phyloP scores from a whole-genome alignment of 2,329 filamentous ascomycete species.

The Diaporthe citriasiana region DNA sequence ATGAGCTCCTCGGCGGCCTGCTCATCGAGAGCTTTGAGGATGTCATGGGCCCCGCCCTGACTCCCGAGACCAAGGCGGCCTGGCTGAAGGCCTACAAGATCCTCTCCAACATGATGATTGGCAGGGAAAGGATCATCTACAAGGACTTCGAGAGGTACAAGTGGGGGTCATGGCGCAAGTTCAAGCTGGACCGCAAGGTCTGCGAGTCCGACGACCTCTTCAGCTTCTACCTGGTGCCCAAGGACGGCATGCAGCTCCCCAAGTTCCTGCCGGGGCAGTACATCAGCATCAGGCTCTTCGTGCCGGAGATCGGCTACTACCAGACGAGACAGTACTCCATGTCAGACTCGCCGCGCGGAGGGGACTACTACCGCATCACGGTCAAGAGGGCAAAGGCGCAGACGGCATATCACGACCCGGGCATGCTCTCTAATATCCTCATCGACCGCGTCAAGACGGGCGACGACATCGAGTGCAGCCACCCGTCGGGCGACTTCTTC shows the following conservation, averaged over 20 bases:
- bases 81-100: slow-evolving; percentile 79
- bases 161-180: slow-evolving; percentile 76
- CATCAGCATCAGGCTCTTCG: slow-evolving; percentile 69
- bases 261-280: slow-evolving; percentile 77
- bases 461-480: slow-evolving; percentile 72
- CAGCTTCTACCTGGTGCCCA: slow-evolving; percentile 75
- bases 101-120: slow-evolving; percentile 77
- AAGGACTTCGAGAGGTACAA: slow-evolving; percentile 60
- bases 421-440: slow-evolving; percentile 75
- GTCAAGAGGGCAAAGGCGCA: slow-evolving; percentile 73
- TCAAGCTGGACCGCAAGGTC: slow-evolving; percentile 72
- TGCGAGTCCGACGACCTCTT: slow-evolving; percentile 75
- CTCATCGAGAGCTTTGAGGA: slow-evolving; percentile 74
- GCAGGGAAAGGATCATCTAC: slow-evolving; percentile 72
- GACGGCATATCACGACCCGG: slow-evolving; percentile 62
- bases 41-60: slow-evolving; percentile 74
- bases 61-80: slow-evolving; percentile 71
- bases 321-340: slow-evolving; percentile 80
- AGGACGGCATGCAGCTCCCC: slow-evolving; percentile 71
- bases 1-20: slow-evolving; percentile 75
- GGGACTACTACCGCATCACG: slow-evolving; percentile 73
- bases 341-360: slow-evolving; percentile 69
- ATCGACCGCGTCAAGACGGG: slow-evolving; percentile 72
- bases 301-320: slow-evolving; percentile 67
- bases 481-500: slow-evolving; percentile 71